Percentiles rank a stretch among this genome's conserved stretches.
phyloP scores from a whole-genome alignment of 2,329 filamentous ascomycete genomes.

The Epichloe baconii region DNA sequence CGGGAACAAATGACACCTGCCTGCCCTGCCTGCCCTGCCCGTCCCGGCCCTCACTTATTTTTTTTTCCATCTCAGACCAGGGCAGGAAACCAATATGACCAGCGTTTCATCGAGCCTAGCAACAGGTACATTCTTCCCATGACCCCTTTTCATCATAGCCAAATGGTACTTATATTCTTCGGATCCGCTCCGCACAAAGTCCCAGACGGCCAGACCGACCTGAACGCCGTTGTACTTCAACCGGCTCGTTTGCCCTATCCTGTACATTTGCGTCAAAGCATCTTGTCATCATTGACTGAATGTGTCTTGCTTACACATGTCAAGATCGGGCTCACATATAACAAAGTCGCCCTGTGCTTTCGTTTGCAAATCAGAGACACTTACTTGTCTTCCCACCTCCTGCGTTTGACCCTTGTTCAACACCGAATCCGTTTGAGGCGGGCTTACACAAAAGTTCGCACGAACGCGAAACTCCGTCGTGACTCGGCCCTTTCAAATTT shows the following conservation, averaged over 20 bases:
- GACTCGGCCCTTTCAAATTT: neutral
- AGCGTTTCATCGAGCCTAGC: neutral
- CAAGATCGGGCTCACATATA: neutral
- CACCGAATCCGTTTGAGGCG: constrained; percentile 1
- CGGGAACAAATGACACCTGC: neutral
- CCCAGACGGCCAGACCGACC: neutral
- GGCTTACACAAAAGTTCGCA: neutral
- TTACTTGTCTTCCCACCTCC: neutral
- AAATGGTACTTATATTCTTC: neutral
- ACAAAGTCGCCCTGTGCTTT: neutral
- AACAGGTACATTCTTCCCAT: neutral
- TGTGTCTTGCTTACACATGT: neutral
- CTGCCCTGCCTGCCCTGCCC: neutral
- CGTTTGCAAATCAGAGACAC: constrained; percentile 1
- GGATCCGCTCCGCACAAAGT: neutral
- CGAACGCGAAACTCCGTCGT: neutral
- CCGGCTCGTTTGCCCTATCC: neutral
- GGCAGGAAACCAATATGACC: neutral
- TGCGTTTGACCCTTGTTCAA: constrained; percentile 4
- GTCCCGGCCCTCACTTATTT: neutral
- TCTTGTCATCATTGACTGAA: no score
- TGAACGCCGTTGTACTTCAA: neutral
- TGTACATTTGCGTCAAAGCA: neutral
- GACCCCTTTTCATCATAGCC: neutral
- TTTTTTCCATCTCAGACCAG: neutral